Evolutionary conservation across 2,329 filamentous ascomycete genomes (phyloP).

Genomic region (Tolypocladium cylindrosporum): DNA sequence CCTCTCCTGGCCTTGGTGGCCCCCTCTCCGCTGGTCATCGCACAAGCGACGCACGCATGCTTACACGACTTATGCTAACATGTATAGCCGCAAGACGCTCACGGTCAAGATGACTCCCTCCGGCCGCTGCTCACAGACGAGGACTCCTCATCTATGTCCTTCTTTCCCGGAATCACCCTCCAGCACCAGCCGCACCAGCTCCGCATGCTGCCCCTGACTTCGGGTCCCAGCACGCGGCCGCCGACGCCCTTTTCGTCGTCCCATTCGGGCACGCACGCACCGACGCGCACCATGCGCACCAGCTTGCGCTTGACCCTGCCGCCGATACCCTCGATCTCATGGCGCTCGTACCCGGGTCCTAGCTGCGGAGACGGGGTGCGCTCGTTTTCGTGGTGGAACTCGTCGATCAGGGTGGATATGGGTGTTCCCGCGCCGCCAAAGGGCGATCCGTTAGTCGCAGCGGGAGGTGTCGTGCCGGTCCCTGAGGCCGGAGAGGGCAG

Average conservation of each 20-base stretch:
- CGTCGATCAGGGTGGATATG: constrained; percentile 17
- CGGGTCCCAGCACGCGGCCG: constrained; percentile 57
- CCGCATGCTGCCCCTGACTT: constrained; percentile 56
- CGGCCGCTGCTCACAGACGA: constrained; percentile 9
- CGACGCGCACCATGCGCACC: constrained; percentile 73
- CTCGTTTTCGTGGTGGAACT: constrained; percentile 20
- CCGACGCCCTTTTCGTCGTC: constrained; percentile 60
- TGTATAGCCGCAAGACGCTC: neutral
- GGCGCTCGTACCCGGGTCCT: constrained; percentile 67
- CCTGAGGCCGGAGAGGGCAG: constrained; percentile 11
- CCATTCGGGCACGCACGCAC: constrained; percentile 76
- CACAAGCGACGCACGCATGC: too few species aligned
- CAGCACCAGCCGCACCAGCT: constrained; percentile 93
- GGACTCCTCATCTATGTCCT: constrained; percentile 24
- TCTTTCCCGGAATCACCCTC: constrained; percentile 56
- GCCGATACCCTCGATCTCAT: constrained; percentile 87
- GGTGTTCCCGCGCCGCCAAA: constrained; percentile 8
- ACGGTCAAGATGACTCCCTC: neutral
- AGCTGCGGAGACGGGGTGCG: constrained; percentile 41
- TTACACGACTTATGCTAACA: neutral
- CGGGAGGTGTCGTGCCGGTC: constrained; percentile 5
- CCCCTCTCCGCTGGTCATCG: neutral
- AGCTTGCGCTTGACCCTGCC: constrained; percentile 80
- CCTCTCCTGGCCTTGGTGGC: neutral
- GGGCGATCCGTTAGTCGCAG: constrained; percentile 5